Percentiles rank a stretch among this genome's conserved stretches.
Conservation (phyloP, 306 rosid genomes). For the Dryas octopetala region DNA sequence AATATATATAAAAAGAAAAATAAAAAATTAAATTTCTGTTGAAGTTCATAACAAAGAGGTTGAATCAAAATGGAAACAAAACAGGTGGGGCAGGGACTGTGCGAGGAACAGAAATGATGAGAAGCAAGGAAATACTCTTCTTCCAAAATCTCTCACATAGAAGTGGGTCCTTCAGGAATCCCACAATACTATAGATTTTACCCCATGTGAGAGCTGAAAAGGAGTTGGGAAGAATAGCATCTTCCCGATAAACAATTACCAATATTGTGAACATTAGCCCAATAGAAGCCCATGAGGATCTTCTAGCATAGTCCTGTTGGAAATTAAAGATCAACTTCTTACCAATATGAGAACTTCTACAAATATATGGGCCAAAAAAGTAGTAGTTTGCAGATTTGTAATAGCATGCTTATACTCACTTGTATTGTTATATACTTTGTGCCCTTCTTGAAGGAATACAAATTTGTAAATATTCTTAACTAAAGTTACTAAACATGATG, state of each 20-base stretch:
- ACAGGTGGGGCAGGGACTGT: neutral
- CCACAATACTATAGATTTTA: constrained; percentile 7
- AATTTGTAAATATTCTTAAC: no score
- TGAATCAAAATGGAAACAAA: neutral
- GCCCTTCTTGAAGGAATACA: neutral
- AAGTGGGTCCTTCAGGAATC: neutral
- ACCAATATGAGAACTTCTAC: neutral
- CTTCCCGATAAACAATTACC: neutral
- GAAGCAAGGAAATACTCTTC: neutral
- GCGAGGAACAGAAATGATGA: neutral
- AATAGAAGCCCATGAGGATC: neutral
- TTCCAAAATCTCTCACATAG: no score
- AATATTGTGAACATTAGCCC: neutral
- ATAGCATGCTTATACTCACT: neutral
- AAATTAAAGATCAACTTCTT: neutral
- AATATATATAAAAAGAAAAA: neutral
- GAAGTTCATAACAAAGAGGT: neutral
- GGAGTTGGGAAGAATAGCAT: neutral
- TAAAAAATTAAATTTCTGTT: neutral
- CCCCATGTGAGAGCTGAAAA: neutral
- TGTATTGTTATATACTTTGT: neutral
- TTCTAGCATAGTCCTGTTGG: neutral
- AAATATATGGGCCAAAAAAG: neutral
- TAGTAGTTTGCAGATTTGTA: neutral
- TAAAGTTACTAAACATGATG: no score